These are phyloP conservation scores for Stephanodiscus minutulus DNA, from an alignment of 108 stramenopile species.

Conservation along the genomic window DNA sequence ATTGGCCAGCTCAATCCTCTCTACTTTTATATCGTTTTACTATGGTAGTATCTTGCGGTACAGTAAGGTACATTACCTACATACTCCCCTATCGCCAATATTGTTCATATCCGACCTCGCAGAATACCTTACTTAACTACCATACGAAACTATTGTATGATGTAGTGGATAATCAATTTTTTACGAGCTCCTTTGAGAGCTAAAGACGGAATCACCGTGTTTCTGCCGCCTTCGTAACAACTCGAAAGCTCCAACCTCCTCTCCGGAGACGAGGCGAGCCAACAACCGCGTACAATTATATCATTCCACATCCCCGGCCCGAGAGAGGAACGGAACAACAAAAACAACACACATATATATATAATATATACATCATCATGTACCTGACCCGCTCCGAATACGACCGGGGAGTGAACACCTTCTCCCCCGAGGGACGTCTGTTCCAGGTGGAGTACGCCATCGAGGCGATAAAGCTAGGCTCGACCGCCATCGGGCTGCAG, in stretches of 20 bases:
- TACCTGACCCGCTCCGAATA: conserved; percentile 96
- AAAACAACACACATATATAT: neutral
- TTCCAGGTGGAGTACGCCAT: conserved; percentile 99
- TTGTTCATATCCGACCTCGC: too few species aligned
- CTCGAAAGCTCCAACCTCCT: too few species aligned
- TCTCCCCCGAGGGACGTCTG: conserved; percentile 98
- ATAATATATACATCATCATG: conserved; percentile 55
- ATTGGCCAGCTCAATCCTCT: too few species aligned
- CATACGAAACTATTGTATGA: too few species aligned
- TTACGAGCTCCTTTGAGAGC: too few species aligned
- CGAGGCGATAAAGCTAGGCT: conserved; percentile 97
- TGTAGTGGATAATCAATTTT: neutral
- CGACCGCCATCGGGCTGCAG: conserved; percentile 96
- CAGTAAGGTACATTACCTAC: too few species aligned
- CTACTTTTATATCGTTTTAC: too few species aligned
- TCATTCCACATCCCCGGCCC: too few species aligned
- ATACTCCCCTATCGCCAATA: too few species aligned
- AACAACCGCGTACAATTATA: too few species aligned
- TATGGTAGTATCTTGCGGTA: too few species aligned
- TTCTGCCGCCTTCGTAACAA: neutral
- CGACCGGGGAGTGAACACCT: conserved; percentile 99
- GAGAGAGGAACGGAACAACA: neutral
- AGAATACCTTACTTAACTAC: neutral
- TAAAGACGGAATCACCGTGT: neutral
- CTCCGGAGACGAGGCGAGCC: too few species aligned